phyloP scores from a whole-genome alignment of 1,284 basidiomycete species.

The Tylopilus sp. region DNA sequence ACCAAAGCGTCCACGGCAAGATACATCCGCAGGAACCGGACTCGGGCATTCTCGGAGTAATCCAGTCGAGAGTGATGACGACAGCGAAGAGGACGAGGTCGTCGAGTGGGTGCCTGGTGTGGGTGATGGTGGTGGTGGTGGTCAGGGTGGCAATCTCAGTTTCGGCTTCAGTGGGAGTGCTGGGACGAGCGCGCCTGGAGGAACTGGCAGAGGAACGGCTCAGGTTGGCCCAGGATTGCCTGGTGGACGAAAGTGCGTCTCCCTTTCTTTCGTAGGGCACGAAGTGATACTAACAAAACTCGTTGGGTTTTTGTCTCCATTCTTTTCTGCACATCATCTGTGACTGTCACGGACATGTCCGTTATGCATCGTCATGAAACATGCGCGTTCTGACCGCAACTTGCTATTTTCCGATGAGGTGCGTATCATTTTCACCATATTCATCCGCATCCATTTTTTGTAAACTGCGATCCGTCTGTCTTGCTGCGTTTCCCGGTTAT shows the following conservation, averaged over 20 bases:
- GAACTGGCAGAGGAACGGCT: constrained; percentile 21
- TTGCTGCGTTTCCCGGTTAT: constrained; percentile 21
- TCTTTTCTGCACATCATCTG: constrained; percentile 7
- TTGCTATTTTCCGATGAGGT: constrained; percentile 10
- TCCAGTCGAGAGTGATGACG: constrained; percentile 37
- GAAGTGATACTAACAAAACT: constrained; percentile 25
- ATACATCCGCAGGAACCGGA: background rate
- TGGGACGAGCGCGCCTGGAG: constrained; percentile 13
- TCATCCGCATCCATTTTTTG: background rate
- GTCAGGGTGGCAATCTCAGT: background rate
- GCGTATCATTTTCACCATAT: background rate
- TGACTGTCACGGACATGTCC: constrained; percentile 9
- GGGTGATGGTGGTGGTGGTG: constrained; percentile 15
- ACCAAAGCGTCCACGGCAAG: constrained; percentile 31
- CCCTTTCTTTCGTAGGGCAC: constrained; percentile 1
- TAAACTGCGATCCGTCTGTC: background rate
- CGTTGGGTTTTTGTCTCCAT: background rate
- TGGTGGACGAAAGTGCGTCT: constrained; percentile 39
- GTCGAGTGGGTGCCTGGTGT: constrained; percentile 32
- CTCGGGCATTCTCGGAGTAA: constrained; percentile 14
- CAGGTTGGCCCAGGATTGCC: constrained; percentile 25
- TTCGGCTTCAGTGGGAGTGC: background rate
- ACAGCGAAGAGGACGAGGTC: constrained; percentile 43
- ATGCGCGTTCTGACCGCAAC: background rate
- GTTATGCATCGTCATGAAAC: constrained; percentile 14